Percentiles rank a stretch among this genome's conserved stretches.
Evolutionary conservation across 2,329 filamentous ascomycete genomes (phyloP).

Genomic region (Cercospora berteroae): DNA sequence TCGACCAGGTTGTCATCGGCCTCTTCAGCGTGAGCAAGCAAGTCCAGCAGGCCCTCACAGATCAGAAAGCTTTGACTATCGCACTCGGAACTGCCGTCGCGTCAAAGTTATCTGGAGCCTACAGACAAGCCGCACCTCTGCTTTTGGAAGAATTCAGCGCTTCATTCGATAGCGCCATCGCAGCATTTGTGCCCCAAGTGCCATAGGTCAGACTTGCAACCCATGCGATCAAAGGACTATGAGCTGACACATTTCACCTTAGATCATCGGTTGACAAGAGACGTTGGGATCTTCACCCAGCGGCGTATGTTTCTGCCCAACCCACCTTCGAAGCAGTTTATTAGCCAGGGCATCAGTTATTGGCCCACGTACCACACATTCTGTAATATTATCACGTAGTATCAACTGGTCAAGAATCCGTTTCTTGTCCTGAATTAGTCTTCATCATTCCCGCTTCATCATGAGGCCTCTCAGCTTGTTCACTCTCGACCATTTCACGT

Average conservation of each 20-base stretch:
- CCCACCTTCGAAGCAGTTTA: not conserved
- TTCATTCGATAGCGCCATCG: not conserved
- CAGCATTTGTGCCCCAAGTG: not conserved
- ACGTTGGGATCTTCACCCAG: not conserved
- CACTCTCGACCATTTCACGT: not conserved
- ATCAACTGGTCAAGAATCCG: not conserved
- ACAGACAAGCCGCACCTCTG: not conserved
- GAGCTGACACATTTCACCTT: not conserved
- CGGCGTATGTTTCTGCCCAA: not conserved
- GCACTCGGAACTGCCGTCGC: not conserved
- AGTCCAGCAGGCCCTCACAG: not conserved
- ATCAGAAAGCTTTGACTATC: not conserved
- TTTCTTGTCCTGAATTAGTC: not conserved
- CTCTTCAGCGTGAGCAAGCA: not conserved
- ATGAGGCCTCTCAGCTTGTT: not conserved
- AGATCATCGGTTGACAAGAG: not conserved
- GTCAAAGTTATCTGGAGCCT: not conserved
- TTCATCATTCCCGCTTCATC: not conserved
- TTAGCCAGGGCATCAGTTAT: not conserved
- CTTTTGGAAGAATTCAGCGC: not conserved
- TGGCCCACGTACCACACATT: not conserved
- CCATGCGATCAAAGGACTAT: not conserved
- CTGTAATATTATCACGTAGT: not conserved
- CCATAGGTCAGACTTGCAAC: not conserved
- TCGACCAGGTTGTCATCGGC: not conserved